Base-by-base conservation (phyloP, 2,329 filamentous ascomycete species). In the Microsporum ferrugineum region DNA sequence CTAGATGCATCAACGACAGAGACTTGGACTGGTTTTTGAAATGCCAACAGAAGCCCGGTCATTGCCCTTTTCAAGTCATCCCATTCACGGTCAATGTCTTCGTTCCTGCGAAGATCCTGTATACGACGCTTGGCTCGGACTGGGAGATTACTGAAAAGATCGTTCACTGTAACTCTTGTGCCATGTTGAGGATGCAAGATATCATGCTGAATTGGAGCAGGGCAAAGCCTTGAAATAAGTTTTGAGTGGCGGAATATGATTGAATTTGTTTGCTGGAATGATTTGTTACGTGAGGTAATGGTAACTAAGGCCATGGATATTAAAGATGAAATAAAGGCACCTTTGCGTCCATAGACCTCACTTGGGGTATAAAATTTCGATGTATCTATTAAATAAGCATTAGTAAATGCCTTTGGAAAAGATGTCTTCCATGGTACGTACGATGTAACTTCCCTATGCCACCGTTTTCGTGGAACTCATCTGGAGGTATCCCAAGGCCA, bases 61-160 rank as follows among this genome's bases (percentile, higher is more conserved):
- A 91, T 68, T 4, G 79, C 74, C 57, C 76, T 79, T 63, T 83
- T 81, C 14, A 95, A 73, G 0, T 73, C 73, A 33, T 84, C 81
- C 84, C 88, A 92, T 59, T 88, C 80, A 65, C 80, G 87, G 23
- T 81, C 79, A 2, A 81, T 72, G 56, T 85, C 77, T 29, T 77
- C 69, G 8, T 78, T 65, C 66, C 78, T 79, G 67, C 83, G 76
- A 43, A 79, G 71, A 65, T 77, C 74, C 2, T 84, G 66, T 0
- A 82, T 82, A 64, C 91, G 82, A 67, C 91, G 88, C 70, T 94
- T 95, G 31, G 95, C 86, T 12, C 92, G 85, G 10, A 96, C 92
- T 0, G 92, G 91, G 83, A 96, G 89, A 62, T 86, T 88, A 0
- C 91, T 91, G 73, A 96, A 97, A 0, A 96, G 77, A 71, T 96